Evolutionary conservation across 352 stramenopile species (phyloP), one percentile per base, ranked within the genome.

Genomic region (Phytophthora macrochlamydospora): DNA sequence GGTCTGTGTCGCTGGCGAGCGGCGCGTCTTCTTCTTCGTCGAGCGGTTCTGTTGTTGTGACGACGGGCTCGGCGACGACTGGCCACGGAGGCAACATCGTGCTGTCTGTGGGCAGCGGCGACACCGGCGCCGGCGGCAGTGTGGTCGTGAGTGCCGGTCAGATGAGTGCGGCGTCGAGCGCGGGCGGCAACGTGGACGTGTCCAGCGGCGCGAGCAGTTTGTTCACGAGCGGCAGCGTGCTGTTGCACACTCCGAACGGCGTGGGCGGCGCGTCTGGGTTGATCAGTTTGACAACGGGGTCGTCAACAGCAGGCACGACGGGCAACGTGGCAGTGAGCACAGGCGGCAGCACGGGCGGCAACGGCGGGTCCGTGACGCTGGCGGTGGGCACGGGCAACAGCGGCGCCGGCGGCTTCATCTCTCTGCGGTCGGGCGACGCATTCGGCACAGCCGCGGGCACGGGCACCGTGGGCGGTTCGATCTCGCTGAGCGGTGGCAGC

Each of bases 401-500:
- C 31, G 55, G 59, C 8, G 38, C 62, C 50, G 69, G 71, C 4
- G 74, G 74, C 9, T 54, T 56, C 7, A 59, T 82, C 30, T 7
- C 48, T 37, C 62, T 72, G 51, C 52, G 37, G 37, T 43, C 37
- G 37, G 37, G 37, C 12, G 37, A 43, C 37, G 12, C 37, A 7
- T 12, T 13, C 37, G 37, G 7, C 18, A 24, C 18, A 24, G 18
- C 18, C 18, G 18, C 18, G 18, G 37, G 7, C 37, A 43, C 37
- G 37, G 37, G 37, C 37, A 43, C 37, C 7, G 37, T 51, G 2
- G 68, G 68, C 42, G 73, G 69, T n/a, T 58, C 62, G 28, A 69
- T 65, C 30, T 46, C 55, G 29, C 51, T 45, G 28, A 56, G 55
- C n/a, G 51, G 37, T 43, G 37, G 44, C 14, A 76, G 63, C 29